Conservation (phyloP, 164 flowering plant genomes). For the Umbellularia californica region DNA sequence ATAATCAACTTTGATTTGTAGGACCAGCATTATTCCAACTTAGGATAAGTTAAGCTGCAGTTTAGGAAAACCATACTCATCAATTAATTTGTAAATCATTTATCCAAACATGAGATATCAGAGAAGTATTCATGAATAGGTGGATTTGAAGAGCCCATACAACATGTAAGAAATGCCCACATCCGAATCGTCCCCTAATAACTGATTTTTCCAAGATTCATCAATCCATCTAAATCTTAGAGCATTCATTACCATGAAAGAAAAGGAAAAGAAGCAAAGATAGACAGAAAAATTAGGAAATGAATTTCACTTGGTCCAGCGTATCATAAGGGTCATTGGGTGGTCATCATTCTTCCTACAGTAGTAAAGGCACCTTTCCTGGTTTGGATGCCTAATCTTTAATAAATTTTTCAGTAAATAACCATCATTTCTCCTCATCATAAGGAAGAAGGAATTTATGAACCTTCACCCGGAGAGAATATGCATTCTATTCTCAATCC, state of each 20-base stretch:
- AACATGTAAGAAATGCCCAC: not conserved
- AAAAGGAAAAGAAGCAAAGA: not conserved
- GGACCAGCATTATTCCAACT: no score
- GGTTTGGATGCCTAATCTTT: not conserved
- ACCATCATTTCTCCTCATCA: constrained; percentile 7
- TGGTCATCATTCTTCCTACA: not conserved
- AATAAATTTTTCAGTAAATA: not conserved
- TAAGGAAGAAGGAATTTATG: not conserved
- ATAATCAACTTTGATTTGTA: no score
- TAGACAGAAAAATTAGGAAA: not conserved
- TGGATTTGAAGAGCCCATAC: not conserved
- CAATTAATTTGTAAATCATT: no score
- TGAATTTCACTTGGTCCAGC: not conserved
- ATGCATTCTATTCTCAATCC: not conserved
- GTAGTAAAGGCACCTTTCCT: not conserved
- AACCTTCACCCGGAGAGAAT: not conserved
- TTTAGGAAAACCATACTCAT: no score
- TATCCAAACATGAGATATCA: no score
- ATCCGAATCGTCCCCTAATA: not conserved
- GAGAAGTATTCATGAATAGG: not conserved
- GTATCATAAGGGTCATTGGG: not conserved
- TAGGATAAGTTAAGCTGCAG: no score
- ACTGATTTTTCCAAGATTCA: not conserved
- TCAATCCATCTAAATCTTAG: not conserved
- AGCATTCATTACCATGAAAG: not conserved